phyloP scores from a whole-genome alignment of 805 yeast genomes.

The Yarrowia hollandica region DNA sequence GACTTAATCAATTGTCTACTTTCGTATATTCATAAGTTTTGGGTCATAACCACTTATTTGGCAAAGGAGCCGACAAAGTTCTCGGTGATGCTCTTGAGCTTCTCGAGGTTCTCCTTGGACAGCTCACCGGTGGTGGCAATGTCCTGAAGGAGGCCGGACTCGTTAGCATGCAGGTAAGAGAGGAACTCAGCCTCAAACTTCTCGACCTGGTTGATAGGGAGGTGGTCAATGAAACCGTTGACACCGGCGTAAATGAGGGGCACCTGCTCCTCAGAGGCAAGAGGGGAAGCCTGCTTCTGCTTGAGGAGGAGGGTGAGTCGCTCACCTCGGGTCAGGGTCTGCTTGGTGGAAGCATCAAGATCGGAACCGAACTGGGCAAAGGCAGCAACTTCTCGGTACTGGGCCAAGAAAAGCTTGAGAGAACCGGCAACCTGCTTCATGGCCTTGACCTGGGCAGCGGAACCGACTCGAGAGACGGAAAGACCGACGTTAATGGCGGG shows the following conservation, averaged over 20 bases:
- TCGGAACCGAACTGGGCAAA: slow-evolving; percentile 99
- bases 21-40: slow-evolving; percentile 29
- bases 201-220: slow-evolving; percentile 82
- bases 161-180: slow-evolving; percentile 88
- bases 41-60: slow-evolving; percentile 35
- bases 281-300: slow-evolving; percentile 96
- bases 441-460: slow-evolving; percentile 99
- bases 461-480: slow-evolving; percentile 99
- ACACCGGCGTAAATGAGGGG: slow-evolving; percentile 99
- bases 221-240: slow-evolving; percentile 92
- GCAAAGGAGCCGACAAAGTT: slow-evolving; percentile 88
- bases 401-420: slow-evolving; percentile 99
- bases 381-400: slow-evolving; percentile 99
- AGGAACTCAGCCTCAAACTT: slow-evolving; percentile 92
- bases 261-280: slow-evolving; percentile 98
- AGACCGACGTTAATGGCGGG: slow-evolving; percentile 99
- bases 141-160: slow-evolving; percentile 76
- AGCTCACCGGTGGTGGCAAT: slow-evolving; percentile 89
- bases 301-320: slow-evolving; percentile 98
- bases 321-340: slow-evolving; percentile 99
- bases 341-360: slow-evolving; percentile 99
- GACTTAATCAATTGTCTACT: slow-evolving; percentile 29
- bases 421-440: slow-evolving; percentile 99
- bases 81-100: slow-evolving; percentile 89
- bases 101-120: slow-evolving; percentile 79